phyloP scores from a whole-genome alignment of 1,139 yeast genomes.

The Yamadazyma atmosphaerica region DNA sequence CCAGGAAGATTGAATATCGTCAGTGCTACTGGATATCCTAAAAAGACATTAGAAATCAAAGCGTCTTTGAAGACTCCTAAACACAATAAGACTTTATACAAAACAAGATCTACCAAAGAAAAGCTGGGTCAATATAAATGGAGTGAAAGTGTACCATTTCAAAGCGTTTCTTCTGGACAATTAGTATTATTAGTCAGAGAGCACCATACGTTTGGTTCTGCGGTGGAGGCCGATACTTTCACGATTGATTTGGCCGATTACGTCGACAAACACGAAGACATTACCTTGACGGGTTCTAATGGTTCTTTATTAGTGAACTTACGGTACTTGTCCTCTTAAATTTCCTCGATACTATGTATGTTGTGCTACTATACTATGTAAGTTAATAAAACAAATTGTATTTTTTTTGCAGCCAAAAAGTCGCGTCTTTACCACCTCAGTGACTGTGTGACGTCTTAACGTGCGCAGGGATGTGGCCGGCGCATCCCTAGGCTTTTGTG shows the following conservation, averaged over 20 bases:
- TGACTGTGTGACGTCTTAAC: slow-evolving; percentile 14
- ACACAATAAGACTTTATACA: slow-evolving; percentile 59
- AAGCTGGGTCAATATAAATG: slow-evolving; percentile 48
- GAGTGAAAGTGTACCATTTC: slow-evolving; percentile 70
- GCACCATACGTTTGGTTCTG: slow-evolving; percentile 75
- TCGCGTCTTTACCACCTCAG: slow-evolving; percentile 3
- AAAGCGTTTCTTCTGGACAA: slow-evolving; percentile 59
- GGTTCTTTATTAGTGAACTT: slow-evolving; percentile 35
- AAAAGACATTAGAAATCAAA: slow-evolving; percentile 46
- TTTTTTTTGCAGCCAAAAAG: not conserved
- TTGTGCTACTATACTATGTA: no score
- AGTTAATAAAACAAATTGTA: not conserved
- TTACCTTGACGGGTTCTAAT: slow-evolving; percentile 25
- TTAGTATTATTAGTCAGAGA: slow-evolving; percentile 62
- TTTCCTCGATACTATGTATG: no score
- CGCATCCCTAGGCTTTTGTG: slow-evolving; percentile 14
- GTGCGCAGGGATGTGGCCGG: not conserved
- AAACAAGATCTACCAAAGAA: slow-evolving; percentile 63
- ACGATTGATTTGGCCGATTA: slow-evolving; percentile 40
- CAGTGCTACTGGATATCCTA: slow-evolving; percentile 36
- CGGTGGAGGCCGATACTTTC: slow-evolving; percentile 61
- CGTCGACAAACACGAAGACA: slow-evolving; percentile 31
- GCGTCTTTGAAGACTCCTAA: slow-evolving; percentile 51
- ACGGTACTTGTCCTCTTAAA: slow-evolving; percentile 19
- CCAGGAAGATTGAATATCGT: slow-evolving; percentile 59